Evolutionary conservation across 2,329 filamentous ascomycete genomes (phyloP), one percentile per base, ranked within the genome.

Genomic region (Trichoderma koningiopsis): DNA sequence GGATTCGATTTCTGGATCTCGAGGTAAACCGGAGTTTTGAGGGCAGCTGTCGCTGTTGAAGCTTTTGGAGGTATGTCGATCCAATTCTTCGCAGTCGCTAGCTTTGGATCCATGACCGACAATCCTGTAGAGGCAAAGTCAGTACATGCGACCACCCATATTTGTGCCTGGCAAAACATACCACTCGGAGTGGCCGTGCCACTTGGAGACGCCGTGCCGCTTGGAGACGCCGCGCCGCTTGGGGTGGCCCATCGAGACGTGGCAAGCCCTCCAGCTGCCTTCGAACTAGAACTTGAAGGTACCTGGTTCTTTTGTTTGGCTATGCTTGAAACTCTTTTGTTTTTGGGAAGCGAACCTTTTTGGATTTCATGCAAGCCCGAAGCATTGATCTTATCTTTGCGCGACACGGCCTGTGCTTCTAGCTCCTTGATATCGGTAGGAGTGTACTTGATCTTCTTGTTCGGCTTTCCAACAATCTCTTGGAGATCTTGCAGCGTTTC

Each of bases 221-320:
- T 29, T 13, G 61, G 5, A 7, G 35, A 65, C 2, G 33, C 33
- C 13, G 33, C 58, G 68, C 65, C 59, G 22, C 31, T 31, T 11
- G 61, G 3, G 11, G 27, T 67, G 1, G 71, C 72, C 72, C 72
- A 74, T 22, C 58, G 70, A 13, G 72, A 74, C 33, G 59, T 24
- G 6, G 72, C 64, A 6, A 77, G 66, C 2, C 69, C 64, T 27
- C 69, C 52, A 24, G 33, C 35, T 27, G 22, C 19, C 3, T 40
- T 58, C 14, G 33, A 22, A 22, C 29, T 47, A 55, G 57, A 55
- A 49, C 43, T 43, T 31, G 40, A 55, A 14, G 22, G 43, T 35
- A 55, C 57, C 65, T 68, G 40, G 43, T 53, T 57, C 55, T 49
- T 47, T 61, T 47, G 56, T 27, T 61, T 55, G 43, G 57, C 57